phyloP scores from a whole-genome alignment of 202 grass and related monocot species.

The Setaria italica region DNA sequence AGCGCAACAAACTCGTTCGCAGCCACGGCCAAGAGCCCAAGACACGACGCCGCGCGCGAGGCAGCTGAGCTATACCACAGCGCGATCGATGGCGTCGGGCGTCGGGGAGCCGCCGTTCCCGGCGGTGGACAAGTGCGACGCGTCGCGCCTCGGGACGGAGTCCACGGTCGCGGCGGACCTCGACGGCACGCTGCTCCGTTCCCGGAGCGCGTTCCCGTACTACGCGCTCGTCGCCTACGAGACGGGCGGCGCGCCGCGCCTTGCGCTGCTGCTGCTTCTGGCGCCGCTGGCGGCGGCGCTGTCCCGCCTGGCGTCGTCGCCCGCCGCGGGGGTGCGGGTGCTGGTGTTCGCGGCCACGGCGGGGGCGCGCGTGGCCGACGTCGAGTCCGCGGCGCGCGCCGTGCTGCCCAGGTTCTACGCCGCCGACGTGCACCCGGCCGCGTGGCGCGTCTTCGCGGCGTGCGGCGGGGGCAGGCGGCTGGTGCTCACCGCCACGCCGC shows the following conservation, averaged over 20 bases:
- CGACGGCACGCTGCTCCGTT: constrained; percentile 68
- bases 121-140: constrained; percentile 58
- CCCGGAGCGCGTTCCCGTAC: constrained; percentile 59
- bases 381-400: constrained; percentile 80
- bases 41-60: not conserved
- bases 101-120: constrained; percentile 42
- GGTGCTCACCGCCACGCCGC: constrained; percentile 60
- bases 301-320: constrained; percentile 45
- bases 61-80: not conserved
- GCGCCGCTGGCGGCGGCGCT: constrained; percentile 52
- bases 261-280: constrained; percentile 60
- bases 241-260: constrained; percentile 57
- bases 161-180: constrained; percentile 60
- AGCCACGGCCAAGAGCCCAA: not conserved
- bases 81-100: not conserved
- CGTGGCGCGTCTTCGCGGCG: constrained; percentile 68
- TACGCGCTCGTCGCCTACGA: constrained; percentile 76
- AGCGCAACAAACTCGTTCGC: not conserved
- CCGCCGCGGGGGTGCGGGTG: constrained; percentile 51
- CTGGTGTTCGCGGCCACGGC: constrained; percentile 69
- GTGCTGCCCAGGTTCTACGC: constrained; percentile 88
- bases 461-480: constrained; percentile 48
- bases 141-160: constrained; percentile 21
- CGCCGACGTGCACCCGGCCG: constrained; percentile 59
- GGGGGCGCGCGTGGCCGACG: constrained; percentile 48